These are phyloP conservation scores for Fragaria iinumae DNA, from an alignment of 306 rosid species.

Conservation along the genomic window DNA sequence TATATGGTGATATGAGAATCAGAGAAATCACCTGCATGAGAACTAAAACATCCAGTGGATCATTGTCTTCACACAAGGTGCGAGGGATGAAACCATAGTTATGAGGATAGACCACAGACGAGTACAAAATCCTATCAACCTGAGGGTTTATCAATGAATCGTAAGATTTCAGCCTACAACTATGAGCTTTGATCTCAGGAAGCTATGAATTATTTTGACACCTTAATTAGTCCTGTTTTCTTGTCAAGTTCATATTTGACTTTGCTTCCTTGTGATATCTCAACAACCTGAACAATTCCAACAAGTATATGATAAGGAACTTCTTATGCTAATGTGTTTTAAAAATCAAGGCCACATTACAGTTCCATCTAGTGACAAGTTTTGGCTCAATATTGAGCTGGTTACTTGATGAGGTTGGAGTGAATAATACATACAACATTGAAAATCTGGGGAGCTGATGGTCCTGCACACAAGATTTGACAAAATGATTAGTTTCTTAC, in stretches of 20 bases:
- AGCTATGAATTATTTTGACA: slow-evolving; percentile 14
- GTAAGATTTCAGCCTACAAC: background rate
- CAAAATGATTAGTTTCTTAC: slow-evolving; percentile 24
- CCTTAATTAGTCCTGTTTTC: slow-evolving; percentile 96
- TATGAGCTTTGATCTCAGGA: slow-evolving; percentile 14
- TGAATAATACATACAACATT: slow-evolving; percentile 58
- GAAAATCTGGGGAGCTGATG: slow-evolving; percentile 72
- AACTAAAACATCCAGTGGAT: slow-evolving; percentile 85
- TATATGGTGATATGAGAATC: background rate
- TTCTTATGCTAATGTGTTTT: background rate
- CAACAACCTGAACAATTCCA: slow-evolving; percentile 68
- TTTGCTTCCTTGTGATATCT: slow-evolving; percentile 92
- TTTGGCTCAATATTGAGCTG: background rate
- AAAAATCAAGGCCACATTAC: background rate
- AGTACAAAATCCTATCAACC: slow-evolving; percentile 92
- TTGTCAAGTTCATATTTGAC: slow-evolving; percentile 97
- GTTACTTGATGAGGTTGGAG: slow-evolving; percentile 5
- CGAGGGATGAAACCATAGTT: slow-evolving; percentile 95
- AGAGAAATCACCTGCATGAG: slow-evolving; percentile 77
- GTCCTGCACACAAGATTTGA: slow-evolving; percentile 57
- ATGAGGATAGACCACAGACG: slow-evolving; percentile 93
- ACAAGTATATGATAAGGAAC: slow-evolving; percentile 28
- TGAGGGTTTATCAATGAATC: slow-evolving; percentile 31
- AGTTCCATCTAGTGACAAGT: background rate
- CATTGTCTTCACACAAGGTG: slow-evolving; percentile 94